These are phyloP conservation scores for Pyrrhoderma lamaoense DNA, from an alignment of 1,284 basidiomycete genomes.

Conservation along the genomic window DNA sequence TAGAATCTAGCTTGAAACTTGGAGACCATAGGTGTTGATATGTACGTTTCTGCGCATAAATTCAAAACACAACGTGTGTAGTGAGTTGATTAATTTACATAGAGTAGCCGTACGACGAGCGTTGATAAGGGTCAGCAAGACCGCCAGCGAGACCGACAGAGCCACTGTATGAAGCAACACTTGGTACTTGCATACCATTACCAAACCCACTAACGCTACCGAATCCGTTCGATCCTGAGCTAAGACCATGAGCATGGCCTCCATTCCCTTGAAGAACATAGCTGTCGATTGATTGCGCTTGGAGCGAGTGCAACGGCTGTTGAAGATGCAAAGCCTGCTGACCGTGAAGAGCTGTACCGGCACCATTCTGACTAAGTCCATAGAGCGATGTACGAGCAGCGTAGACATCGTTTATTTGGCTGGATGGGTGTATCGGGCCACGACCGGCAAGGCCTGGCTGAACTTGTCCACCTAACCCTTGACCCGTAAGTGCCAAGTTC, in stretches of 20 bases:
- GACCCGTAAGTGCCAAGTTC: constrained; percentile 50
- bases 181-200: constrained; percentile 25
- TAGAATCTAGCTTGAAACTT: background rate
- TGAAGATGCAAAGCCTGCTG: constrained; percentile 31
- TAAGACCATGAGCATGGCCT: constrained; percentile 51
- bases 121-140: constrained; percentile 68
- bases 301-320: constrained; percentile 50
- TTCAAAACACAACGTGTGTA: too few species aligned
- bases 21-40: background rate
- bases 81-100: constrained; percentile 49
- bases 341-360: constrained; percentile 37
- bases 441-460: constrained; percentile 32
- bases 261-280: constrained; percentile 70
- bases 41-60: constrained; percentile 2
- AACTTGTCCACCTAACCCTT: constrained; percentile 38
- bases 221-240: constrained; percentile 48
- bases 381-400: constrained; percentile 56
- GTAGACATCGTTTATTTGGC: constrained; percentile 62
- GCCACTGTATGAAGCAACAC: constrained; percentile 16
- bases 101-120: constrained; percentile 64
- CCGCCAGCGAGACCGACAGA: constrained; percentile 40
- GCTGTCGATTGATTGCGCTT: constrained; percentile 65
- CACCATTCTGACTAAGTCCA: constrained; percentile 34
- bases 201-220: constrained; percentile 35
- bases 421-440: constrained; percentile 44